A percentile compares a stretch with the other conserved stretches of the same genome.
These are phyloP conservation scores for Protostelium mycophagum DNA, from an alignment of 78 protist species.

Conservation along the genomic window DNA sequence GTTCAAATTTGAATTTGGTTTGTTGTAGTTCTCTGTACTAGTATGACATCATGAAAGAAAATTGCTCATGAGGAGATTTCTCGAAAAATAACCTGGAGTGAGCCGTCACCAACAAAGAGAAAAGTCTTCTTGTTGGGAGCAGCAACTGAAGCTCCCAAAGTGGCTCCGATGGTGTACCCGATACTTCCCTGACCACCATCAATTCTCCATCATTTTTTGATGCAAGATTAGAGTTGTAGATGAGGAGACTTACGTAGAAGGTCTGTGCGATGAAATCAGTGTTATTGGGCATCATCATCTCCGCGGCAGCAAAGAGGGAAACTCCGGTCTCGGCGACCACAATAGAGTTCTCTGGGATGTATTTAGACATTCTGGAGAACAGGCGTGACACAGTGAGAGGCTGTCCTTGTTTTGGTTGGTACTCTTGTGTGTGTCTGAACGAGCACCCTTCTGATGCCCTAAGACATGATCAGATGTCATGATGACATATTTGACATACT, in stretches of 20 bases:
- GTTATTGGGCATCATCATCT: neutral
- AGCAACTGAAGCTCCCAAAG: neutral
- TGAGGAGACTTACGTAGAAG: neutral
- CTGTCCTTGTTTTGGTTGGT: neutral
- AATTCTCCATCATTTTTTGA: no score
- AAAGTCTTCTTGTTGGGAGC: neutral
- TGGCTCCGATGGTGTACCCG: neutral
- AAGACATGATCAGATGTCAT: neutral
- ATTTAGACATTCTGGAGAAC: neutral
- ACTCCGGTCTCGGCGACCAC: neutral
- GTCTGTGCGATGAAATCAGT: neutral
- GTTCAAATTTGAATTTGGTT: no score
- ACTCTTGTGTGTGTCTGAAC: neutral
- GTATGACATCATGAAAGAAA: no score
- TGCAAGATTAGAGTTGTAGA: no score
- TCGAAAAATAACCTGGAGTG: neutral
- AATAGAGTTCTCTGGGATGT: neutral
- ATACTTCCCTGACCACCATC: neutral
- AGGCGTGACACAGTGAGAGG: neutral
- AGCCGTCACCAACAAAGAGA: neutral
- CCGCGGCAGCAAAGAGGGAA: neutral
- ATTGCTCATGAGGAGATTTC: no score
- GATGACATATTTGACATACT: neutral
- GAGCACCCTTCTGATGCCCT: neutral
- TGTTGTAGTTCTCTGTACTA: no score